Evolutionary conservation across 257 asterid species (phyloP).

Genomic region (Leptodermis oblonga): DNA sequence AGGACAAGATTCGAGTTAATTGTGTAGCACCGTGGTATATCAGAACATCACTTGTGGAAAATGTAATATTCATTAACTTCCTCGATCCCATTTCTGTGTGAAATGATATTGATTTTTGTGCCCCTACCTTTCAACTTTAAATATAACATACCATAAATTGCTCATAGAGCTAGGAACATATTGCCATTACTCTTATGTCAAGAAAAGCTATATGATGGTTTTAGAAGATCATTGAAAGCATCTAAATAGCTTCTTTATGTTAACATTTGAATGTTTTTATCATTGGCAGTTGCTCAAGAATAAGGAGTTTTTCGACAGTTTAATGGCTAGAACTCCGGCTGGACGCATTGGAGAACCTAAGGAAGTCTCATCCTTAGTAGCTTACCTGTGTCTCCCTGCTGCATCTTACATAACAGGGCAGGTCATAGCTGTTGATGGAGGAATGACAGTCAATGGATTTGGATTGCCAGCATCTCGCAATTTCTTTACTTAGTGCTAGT

Average conservation of each 20-base stretch:
- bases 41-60: constrained; percentile 73
- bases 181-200: too few species aligned
- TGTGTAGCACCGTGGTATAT: constrained; percentile 92
- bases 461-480: constrained; percentile 5
- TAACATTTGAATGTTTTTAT: neutral
- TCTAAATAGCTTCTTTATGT: neutral
- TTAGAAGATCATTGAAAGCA: neutral
- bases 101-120: neutral
- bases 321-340: constrained; percentile 67
- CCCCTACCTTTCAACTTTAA: neutral
- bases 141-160: neutral
- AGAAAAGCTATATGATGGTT: neutral
- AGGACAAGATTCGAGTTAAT: constrained; percentile 85
- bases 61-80: constrained; percentile 37
- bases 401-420: constrained; percentile 86
- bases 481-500: neutral
- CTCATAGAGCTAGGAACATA: too few species aligned
- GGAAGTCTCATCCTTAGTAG: constrained; percentile 79
- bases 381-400: constrained; percentile 83
- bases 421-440: constrained; percentile 79
- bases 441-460: constrained; percentile 70
- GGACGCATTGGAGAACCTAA: constrained; percentile 72
- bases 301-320: constrained; percentile 48
- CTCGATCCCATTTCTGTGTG: neutral
- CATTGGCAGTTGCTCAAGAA: constrained; percentile 59